A percentile compares a stretch with the other conserved stretches of the same genome.
phyloP scores from a whole-genome alignment of 768 basidiomycete species.

The Hemileccinum impolitum region DNA sequence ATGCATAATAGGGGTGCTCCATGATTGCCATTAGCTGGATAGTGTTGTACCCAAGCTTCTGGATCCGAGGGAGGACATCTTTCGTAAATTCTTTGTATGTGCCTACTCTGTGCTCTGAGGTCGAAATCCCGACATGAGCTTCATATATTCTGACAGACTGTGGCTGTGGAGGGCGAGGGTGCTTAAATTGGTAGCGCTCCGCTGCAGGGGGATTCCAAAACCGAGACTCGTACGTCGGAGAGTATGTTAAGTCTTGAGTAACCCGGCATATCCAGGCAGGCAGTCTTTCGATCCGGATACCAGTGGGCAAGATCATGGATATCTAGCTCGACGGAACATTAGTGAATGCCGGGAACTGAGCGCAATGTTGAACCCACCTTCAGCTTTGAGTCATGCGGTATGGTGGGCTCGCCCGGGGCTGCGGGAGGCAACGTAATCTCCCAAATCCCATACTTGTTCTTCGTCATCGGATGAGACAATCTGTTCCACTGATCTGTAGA shows the following conservation, averaged over 20 bases:
- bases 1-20: slow-evolving; percentile 98
- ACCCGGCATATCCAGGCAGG: slow-evolving; percentile 95
- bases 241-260: slow-evolving; percentile 87
- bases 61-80: slow-evolving; percentile 83
- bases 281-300: slow-evolving; percentile 83
- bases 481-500: slow-evolving; percentile 83
- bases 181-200: slow-evolving; percentile 77
- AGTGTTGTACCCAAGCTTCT: slow-evolving; percentile 89
- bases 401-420: slow-evolving; percentile 67
- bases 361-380: slow-evolving; percentile 54
- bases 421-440: slow-evolving; percentile 73
- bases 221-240: slow-evolving; percentile 92
- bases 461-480: slow-evolving; percentile 80
- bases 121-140: slow-evolving; percentile 97
- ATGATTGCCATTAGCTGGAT: slow-evolving; percentile 99
- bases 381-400: slow-evolving; percentile 92
- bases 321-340: slow-evolving; percentile 49
- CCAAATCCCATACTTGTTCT: slow-evolving; percentile 85
- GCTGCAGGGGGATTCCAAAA: slow-evolving; percentile 93
- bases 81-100: slow-evolving; percentile 94
- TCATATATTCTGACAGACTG: slow-evolving; percentile 83
- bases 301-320: slow-evolving; percentile 81
- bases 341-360: background rate
- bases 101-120: slow-evolving; percentile 81
- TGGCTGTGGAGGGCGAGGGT: slow-evolving; percentile 66